Base-by-base conservation (phyloP, 441 rosid genomes). In the Populus hybrid region DNA sequence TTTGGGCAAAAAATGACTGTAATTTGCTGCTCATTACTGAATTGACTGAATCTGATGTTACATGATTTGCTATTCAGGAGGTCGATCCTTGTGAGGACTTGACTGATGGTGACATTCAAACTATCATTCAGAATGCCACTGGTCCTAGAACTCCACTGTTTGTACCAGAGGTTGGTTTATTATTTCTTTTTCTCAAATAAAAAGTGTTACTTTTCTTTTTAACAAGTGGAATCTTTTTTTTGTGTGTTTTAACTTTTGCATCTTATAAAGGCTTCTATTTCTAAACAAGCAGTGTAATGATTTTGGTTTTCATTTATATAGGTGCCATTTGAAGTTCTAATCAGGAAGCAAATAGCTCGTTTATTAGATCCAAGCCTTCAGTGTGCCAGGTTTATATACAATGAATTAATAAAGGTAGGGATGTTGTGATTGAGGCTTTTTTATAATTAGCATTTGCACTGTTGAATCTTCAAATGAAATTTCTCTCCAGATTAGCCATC, bases 261-360 rank as follows among this genome's bases (percentile, higher is more conserved):
- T 53, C 61, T 53, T 53, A 53, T 16, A 18, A 53, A 53, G n/a
- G n/a, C 8, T 53, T 53, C 61, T 53, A 53, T 53, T 53, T 53
- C n/a, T 18, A 53, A 53, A 8, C 61, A 53, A 53, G 61, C 61
- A 53, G 21, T 6, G 21, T 53, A 53, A 53, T 53, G 61, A 53
- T 53, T 4, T 18, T 18, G 6, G 61, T 18, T 53, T 16, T 53
- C 61, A 16, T 53, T 53, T 7, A 53, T 53, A 18, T 5, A 95
- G 98, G 93, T 94, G 70, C 99, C 99, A 65, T 95, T 95, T 87
- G 99, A 95, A 86, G 97, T 94, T 84, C 98, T 95, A 82, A 79
- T 95, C 76, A 87, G 95, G 79, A 90, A 97, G 87, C 98, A 95
- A 84, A 95, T 95, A 78, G 92, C 92, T 73, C 97, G 97, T 70